Percentiles rank a stretch among this genome's conserved stretches.
phyloP scores from a whole-genome alignment of 2,329 filamentous ascomycete species.

The Venturia nashicola region DNA sequence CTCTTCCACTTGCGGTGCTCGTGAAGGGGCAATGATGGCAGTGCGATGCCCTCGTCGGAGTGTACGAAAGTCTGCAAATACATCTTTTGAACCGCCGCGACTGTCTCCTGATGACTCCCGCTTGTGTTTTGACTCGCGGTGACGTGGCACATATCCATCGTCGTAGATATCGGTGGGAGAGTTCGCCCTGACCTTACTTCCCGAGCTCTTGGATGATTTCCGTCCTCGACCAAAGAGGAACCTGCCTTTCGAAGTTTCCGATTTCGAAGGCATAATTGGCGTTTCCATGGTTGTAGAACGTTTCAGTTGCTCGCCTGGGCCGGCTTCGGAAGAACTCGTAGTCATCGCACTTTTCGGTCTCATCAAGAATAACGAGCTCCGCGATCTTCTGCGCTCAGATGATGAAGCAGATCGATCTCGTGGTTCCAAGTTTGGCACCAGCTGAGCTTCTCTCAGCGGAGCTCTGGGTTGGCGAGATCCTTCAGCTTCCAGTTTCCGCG shows the following conservation, averaged over 20 bases:
- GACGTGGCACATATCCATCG: background rate
- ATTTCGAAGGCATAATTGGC: background rate
- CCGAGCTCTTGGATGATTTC: background rate
- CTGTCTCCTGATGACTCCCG: background rate
- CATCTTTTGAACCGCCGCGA: background rate
- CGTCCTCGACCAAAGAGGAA: constrained; percentile 5
- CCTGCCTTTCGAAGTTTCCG: background rate
- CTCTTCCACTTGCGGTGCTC: background rate
- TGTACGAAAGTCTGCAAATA: constrained; percentile 6
- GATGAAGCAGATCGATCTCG: constrained; percentile 4
- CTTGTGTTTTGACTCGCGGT: background rate
- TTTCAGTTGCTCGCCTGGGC: background rate
- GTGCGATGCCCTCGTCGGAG: constrained; percentile 3
- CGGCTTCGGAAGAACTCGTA: background rate
- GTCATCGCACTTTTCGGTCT: constrained; percentile 6
- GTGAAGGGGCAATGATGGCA: constrained; percentile 1
- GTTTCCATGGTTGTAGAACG: constrained; percentile 1
- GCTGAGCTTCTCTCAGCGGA: background rate
- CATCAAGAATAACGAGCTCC: constrained; percentile 7
- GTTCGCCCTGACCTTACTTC: constrained; percentile 1
- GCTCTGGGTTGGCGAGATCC: background rate
- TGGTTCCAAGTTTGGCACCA: background rate
- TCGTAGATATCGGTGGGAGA: constrained; percentile 1
- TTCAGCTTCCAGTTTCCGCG: background rate
- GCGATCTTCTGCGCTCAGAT: background rate